Evolutionary conservation across 2,329 filamentous ascomycete species (phyloP), one percentile per base, ranked within the genome.

Genomic region (Penicillium sp.): DNA sequence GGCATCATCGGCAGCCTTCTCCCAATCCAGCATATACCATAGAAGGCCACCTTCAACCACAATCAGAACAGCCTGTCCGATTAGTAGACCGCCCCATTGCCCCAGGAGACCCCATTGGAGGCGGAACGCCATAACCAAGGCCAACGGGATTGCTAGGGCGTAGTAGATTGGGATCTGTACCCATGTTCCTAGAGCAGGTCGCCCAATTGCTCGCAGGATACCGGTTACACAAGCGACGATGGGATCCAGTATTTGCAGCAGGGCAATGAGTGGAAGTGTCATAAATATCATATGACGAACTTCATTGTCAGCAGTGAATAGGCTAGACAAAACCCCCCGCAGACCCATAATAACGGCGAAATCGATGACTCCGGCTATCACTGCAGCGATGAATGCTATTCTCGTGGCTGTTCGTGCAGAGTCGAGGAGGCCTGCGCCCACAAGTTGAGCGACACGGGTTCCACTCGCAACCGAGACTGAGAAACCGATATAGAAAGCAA

Each of bases 401-500:
- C 84, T 86, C 13, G 88, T 89, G 0, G 88, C 88, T 3, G 84
- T 88, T 68, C 87, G 90, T n/a, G 92, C 92, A 0, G 92, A 89
- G 39, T 87, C 85, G 2, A 90, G 86, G 9, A 97, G 80, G 1
- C 86, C 88, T 0, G 93, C 92, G 7, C 93, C 94, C 54, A 97
- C 94, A 26, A 97, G 77, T 63, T 97, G 97, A 17, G 92, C 94
- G 12, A 97, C 85, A 1, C 93, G 86, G 0, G 93, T 97, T 10
- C 88, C 93, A 0, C 88, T 85, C 2, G 93, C 92, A 51, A 97
- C 93, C 26, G 88, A 90, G 54, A 97, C 83, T 0, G 93, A 90
- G 75, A 97, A 97, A 0, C 93, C 91, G 40, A 97, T 86, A 71
- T 96, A 91, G 76, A 91, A 97, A 0, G 89, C 90, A 21, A 96